Base-by-base conservation (phyloP, 75 land plant species). In the Azolla pinnata region DNA sequence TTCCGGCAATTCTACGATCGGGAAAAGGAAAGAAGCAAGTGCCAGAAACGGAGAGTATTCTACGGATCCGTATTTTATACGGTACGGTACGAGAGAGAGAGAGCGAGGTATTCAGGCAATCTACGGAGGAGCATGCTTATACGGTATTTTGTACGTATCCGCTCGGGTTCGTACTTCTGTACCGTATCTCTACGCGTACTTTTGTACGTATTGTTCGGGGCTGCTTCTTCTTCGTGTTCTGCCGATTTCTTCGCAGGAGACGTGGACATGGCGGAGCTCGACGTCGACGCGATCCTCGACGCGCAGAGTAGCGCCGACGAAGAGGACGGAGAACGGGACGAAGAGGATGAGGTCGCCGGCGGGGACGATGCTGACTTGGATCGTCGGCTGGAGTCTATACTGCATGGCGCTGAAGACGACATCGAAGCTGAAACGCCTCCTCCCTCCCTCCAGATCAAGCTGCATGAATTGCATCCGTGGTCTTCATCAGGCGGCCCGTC, bases 371-470 rank as follows among this genome's bases (percentile, higher is more conserved):
- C n/a, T n/a, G n/a, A n/a, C n/a, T 57, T 57, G 10, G 35, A 61
- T 57, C 86, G 90, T 27, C 77, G 76, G 61, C 64, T 86, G 60
- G 90, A 86, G 55, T 87, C 83, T 19, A 86, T 86, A 45, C 87
- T 86, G 61, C 66, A 77, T 68, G 81, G 69, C 33, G 68, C 79
- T 61, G 71, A 65, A 16, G 75, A 60, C 8, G 69, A 49, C 27
- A 50, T 25, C 16, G 63, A 48, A 50, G 40, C 17, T 17, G 52
- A 44, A n/a, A n/a, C n/a, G n/a, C n/a, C n/a, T n/a, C n/a, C n/a
- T n/a, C n/a, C n/a, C n/a, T n/a, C n/a, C n/a, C n/a, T n/a, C n/a
- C n/a, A n/a, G n/a, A n/a, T n/a, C n/a, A n/a, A n/a, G n/a, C n/a
- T n/a, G n/a, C 4, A 23, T 18, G 2, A 14, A 46, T 18, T 18